phyloP scores from a whole-genome alignment of 73 alveolate genomes.

The Tetrahymena borealis region DNA sequence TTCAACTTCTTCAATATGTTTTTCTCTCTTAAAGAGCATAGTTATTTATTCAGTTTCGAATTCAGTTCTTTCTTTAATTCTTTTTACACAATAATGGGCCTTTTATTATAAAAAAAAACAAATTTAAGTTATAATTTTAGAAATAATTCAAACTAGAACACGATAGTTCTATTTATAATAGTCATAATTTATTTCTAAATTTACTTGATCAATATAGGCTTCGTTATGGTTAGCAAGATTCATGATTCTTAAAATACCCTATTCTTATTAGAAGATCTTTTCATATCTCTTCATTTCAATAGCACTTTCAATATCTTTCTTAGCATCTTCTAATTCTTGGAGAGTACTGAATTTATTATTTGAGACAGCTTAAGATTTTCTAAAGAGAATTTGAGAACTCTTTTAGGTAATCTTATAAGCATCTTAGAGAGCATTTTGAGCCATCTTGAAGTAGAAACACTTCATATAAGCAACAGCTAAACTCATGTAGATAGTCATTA shows the following conservation, averaged over 20 bases:
- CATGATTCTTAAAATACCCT: conserved; percentile 39
- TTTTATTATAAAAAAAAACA: neutral
- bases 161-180: no score
- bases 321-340: conserved; percentile 24
- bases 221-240: conserved; percentile 25
- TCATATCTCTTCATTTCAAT: conserved; percentile 19
- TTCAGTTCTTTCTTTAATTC: conserved; percentile 8
- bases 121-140: neutral
- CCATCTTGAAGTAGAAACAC: conserved; percentile 24
- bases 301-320: conserved; percentile 27
- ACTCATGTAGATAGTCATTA: conserved; percentile 19
- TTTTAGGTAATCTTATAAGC: conserved; percentile 16
- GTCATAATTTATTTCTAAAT: neutral
- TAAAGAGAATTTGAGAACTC: conserved; percentile 29
- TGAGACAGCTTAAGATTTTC: conserved; percentile 25
- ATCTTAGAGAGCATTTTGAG: conserved; percentile 23
- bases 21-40: conserved; percentile 24
- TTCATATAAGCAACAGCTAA: conserved; percentile 38
- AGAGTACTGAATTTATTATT: conserved; percentile 28
- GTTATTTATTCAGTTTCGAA: conserved; percentile 7
- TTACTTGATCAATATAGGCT: conserved; percentile 28
- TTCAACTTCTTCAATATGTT: conserved; percentile 37
- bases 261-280: conserved; percentile 33
- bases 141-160: no score
- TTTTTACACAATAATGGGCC: conserved; percentile 21